A percentile compares a stretch with the other conserved stretches of the same genome.
These are phyloP conservation scores for Phytophthora tentaculata DNA, from an alignment of 352 stramenopile species.

Conservation along the genomic window DNA sequence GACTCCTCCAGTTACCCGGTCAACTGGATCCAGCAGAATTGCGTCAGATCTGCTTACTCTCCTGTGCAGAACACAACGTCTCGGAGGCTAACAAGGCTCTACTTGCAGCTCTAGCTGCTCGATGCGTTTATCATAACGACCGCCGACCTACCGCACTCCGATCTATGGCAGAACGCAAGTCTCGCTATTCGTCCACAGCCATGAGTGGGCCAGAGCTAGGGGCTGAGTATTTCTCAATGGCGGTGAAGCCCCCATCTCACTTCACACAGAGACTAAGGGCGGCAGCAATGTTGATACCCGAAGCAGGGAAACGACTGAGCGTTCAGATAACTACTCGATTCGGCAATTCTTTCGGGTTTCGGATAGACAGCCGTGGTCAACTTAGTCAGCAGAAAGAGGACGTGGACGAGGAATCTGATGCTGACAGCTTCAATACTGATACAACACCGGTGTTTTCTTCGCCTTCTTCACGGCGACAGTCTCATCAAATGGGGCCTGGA, in stretches of 20 bases:
- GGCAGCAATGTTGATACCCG: constrained; percentile 22
- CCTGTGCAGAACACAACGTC: constrained; percentile 36
- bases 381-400: constrained; percentile 23
- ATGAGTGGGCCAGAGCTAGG: constrained; percentile 24
- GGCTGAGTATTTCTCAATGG: constrained; percentile 24
- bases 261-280: constrained; percentile 25
- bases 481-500: constrained; percentile 4
- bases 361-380: constrained; percentile 23
- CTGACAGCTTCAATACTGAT: constrained; percentile 33
- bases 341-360: constrained; percentile 23
- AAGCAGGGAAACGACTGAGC: constrained; percentile 33
- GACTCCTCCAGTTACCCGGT: constrained; percentile 33
- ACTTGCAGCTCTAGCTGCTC: constrained; percentile 30
- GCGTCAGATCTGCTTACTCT: constrained; percentile 41
- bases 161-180: constrained; percentile 36
- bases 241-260: constrained; percentile 4
- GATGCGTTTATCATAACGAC: constrained; percentile 39
- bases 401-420: constrained; percentile 25
- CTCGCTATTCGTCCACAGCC: constrained; percentile 30
- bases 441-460: constrained; percentile 1
- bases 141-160: constrained; percentile 9
- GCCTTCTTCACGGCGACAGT: constrained; percentile 18
- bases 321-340: constrained; percentile 28
- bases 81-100: constrained; percentile 25
- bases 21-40: constrained; percentile 41